Base-by-base conservation (phyloP, 2,329 filamentous ascomycete genomes). In the Exophiala alcalophila region DNA sequence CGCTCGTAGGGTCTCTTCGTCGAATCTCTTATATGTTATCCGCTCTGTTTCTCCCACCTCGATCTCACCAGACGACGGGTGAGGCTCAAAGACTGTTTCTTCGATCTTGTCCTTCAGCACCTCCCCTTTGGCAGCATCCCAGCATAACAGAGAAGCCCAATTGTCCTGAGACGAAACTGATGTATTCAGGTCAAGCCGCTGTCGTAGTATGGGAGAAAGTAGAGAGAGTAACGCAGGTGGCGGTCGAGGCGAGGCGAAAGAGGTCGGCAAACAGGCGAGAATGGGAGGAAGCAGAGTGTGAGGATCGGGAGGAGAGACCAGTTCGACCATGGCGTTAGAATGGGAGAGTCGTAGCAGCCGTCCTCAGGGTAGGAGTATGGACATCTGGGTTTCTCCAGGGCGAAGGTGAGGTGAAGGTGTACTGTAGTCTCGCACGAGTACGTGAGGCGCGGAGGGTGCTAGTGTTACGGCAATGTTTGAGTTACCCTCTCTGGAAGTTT, bases 1-100 rank as follows among this genome's bases (percentile, higher is more conserved):
- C 3, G 75, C 65, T 29, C 79, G 77, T 15, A 83, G 61, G 1
- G 80, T 83, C 61, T 83, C 80, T 16, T 76, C 67, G 47, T 83
- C 80, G 30, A 81, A 62, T 25, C 77, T 69, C 48, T 75, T 72
- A 63, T 80, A 83, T 21, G 68, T 65, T 23, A 78, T 68, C 3
- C 68, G 63, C 21, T 74, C 64, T n/a, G 76, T 69, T 28, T 78
- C 76, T 14, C 76, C 72, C 4, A 81, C 62, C 57, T 83, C 80
- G 30, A 83, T 73, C 57, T 83, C 80, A 33, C 80, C 80, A 1
- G 80, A 83, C 3, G 76, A 74, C 0, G 80, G 80, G 54, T 83
- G 80, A 30, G 78, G 77, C 59, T 83, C 80, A 42, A 82, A 72
- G 12, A 67, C 67, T 21, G 77, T 66, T 24, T 69, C 67, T 47